Percentiles rank a stretch among this genome's conserved stretches.
Evolutionary conservation across 495 filamentous ascomycete genomes (phyloP).

Genomic region (Penicillium macrosclerotiorum): DNA sequence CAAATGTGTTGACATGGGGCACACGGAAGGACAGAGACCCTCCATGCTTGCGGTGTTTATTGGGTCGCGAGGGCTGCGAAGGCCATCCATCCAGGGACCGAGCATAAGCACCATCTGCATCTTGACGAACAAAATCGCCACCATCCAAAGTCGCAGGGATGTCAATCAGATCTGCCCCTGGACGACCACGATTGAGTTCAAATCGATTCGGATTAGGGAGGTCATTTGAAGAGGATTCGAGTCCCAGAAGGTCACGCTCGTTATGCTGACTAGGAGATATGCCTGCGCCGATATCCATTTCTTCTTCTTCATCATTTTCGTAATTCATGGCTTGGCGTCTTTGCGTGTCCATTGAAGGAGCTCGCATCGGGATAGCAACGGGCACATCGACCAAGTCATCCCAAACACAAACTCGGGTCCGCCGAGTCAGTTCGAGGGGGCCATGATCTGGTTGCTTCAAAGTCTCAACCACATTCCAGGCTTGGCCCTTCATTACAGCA

Average conservation of each 20-base stretch:
- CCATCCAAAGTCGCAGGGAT: slow-evolving; percentile 38
- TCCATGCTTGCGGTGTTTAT: slow-evolving; percentile 39
- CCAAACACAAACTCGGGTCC: slow-evolving; percentile 93
- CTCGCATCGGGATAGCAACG: slow-evolving; percentile 83
- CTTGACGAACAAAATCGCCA: slow-evolving; percentile 29
- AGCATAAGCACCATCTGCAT: slow-evolving; percentile 24
- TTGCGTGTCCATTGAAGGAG: slow-evolving; percentile 73
- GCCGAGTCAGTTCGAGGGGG: slow-evolving; percentile 85
- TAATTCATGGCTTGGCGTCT: slow-evolving; percentile 51
- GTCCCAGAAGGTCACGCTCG: slow-evolving; percentile 70
- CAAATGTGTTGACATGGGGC: slow-evolving; percentile 40
- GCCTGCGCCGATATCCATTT: slow-evolving; percentile 87
- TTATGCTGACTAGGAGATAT: slow-evolving; percentile 50
- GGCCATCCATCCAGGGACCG: slow-evolving; percentile 42
- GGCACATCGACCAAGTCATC: slow-evolving; percentile 96
- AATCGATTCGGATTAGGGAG: slow-evolving; percentile 83
- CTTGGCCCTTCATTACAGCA: slow-evolving; percentile 98
- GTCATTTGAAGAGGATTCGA: slow-evolving; percentile 61
- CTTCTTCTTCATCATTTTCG: slow-evolving; percentile 64
- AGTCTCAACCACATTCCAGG: slow-evolving; percentile 98
- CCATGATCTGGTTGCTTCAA: slow-evolving; percentile 90
- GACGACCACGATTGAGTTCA: slow-evolving; percentile 63
- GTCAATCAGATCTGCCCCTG: slow-evolving; percentile 39
- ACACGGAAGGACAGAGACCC: slow-evolving; percentile 39
- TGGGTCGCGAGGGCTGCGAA: slow-evolving; percentile 32